Evolutionary conservation across 2,329 filamentous ascomycete species (phyloP).

Genomic region (Coleophoma crateriformis): DNA sequence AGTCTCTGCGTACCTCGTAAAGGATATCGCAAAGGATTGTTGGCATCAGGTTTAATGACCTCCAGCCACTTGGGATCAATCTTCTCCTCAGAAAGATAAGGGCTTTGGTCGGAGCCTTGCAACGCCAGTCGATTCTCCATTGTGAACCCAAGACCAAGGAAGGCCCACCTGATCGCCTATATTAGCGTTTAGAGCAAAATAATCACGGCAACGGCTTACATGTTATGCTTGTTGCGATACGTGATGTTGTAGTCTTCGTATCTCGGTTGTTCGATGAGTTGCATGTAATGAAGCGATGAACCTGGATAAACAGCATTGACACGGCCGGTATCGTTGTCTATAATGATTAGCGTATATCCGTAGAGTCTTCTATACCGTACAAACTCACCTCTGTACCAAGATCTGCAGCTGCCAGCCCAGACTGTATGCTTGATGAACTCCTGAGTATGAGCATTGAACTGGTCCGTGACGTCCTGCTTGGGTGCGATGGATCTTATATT

Average conservation of each 20-base stretch:
- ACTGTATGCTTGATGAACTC: conserved; percentile 47
- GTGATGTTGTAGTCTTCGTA: conserved; percentile 40
- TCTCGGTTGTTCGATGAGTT: conserved; percentile 32
- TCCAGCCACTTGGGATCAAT: conserved; percentile 29
- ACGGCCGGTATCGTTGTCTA: conserved; percentile 37
- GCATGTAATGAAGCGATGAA: conserved; percentile 41
- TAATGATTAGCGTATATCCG: background rate
- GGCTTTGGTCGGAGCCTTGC: conserved; percentile 19
- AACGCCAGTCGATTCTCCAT: conserved; percentile 19
- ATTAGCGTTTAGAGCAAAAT: no score
- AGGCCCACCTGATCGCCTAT: conserved; percentile 20
- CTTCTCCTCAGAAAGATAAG: conserved; percentile 25
- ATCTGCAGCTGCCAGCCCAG: conserved; percentile 35
- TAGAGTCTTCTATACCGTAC: background rate
- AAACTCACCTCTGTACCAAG: conserved; percentile 19
- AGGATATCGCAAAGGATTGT: background rate
- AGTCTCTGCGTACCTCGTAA: no score
- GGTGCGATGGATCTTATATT: conserved; percentile 41
- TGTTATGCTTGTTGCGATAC: conserved; percentile 24
- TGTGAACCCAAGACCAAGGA: conserved; percentile 26
- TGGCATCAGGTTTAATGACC: conserved; percentile 13
- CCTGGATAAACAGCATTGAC: conserved; percentile 45
- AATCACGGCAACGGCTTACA: conserved; percentile 1
- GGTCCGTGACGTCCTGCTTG: conserved; percentile 38
- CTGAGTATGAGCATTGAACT: conserved; percentile 43